phyloP scores from a whole-genome alignment of 257 asterid species.

The Ligustrum vulgare region DNA sequence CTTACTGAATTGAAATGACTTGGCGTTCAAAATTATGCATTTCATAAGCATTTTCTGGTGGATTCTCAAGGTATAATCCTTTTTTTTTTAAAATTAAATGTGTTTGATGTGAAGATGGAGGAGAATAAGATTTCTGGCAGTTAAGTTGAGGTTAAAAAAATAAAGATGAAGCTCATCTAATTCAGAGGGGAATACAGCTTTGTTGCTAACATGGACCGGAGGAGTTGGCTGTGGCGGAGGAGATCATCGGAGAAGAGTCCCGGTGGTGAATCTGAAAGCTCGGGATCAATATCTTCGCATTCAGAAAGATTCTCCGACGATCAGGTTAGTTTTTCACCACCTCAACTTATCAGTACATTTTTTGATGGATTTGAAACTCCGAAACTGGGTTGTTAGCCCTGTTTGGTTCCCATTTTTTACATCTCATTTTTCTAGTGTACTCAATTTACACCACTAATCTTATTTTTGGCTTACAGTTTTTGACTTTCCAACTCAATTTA shows the following conservation, averaged over 20 bases:
- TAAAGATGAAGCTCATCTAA: constrained; percentile 4
- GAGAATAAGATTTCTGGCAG: constrained; percentile 21
- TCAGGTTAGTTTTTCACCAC: constrained; percentile 53
- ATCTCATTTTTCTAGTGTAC: too few relatives aligned
- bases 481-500: too few relatives aligned
- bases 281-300: constrained; percentile 78
- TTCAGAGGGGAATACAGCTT: constrained; percentile 7
- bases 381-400: too few relatives aligned
- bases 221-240: constrained; percentile 92
- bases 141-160: constrained; percentile 10
- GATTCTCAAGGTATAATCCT: not conserved
- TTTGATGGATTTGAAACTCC: too few relatives aligned
- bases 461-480: too few relatives aligned
- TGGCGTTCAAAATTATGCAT: not conserved
- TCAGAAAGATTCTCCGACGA: constrained; percentile 88
- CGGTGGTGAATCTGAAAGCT: constrained; percentile 80
- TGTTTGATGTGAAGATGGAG: constrained; percentile 19
- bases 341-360: not conserved
- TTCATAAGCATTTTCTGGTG: not conserved
- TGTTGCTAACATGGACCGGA: constrained; percentile 58
- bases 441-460: too few relatives aligned
- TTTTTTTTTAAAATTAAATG: not conserved
- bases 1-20: not conserved
- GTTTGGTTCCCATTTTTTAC: too few relatives aligned
- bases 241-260: constrained; percentile 75